Evolutionary conservation across 2,329 filamentous ascomycete species (phyloP), one percentile per base, ranked within the genome.

Genomic region (Cadophora malorum): DNA sequence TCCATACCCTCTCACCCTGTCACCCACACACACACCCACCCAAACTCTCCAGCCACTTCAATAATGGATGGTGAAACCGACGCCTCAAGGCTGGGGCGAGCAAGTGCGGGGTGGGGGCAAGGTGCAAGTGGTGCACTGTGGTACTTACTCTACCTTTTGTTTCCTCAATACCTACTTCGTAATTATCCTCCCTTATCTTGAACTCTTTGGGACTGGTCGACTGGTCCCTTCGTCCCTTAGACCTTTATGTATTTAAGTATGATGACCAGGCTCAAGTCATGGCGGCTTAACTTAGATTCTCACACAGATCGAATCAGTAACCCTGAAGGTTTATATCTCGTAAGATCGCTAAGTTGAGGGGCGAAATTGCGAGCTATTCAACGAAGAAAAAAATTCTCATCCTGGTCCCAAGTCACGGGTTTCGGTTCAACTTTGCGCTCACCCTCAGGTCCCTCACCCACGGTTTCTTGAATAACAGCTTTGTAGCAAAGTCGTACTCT

Each of bases 331-430:
- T 55, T 31, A 19, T 55, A 55, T 55, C 52, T 55, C 52, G 52
- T 55, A 55, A 38, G 10, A 58, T 58, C 52, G 16, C 19, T 41
- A 35, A 45, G 56, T 23, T 3, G 33, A 58, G 33, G 33, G 33
- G 56, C 33, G 25, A 41, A 59, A 38, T 58, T 35, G 33, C 56
- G 56, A 59, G 56, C 56, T 59, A 45, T 59, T 45, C 19, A 41
- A 38, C 56, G 52, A 55, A 33, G 19, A 38, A 25, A 58, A 41
- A 38, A 38, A 14, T 3, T 8, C 10, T 59, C 35, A 45, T 59
- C 56, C 56, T 19, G 35, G 33, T 21, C 33, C 55, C 33, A 59
- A 45, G 35, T 41, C 56, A 59, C 35, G 56, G 33, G 35, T 59
- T 3, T 59, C 56, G 56, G 56, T 38, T 16, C 53, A 8, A 25